Base-by-base conservation (phyloP, 2,329 filamentous ascomycete species). In the Penicillium janthinellum region DNA sequence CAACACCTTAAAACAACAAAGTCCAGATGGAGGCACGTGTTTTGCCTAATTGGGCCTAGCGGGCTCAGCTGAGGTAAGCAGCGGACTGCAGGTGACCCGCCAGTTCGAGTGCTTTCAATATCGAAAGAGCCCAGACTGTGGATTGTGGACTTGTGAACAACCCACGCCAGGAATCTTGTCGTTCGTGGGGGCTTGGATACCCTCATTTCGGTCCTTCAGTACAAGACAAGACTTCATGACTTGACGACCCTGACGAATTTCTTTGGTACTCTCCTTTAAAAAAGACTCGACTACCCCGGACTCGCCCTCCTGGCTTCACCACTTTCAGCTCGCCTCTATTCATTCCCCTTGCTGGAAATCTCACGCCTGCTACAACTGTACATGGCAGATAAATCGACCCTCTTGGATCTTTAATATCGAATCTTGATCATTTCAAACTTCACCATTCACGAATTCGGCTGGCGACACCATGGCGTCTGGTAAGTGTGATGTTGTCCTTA, bases 191-290 rank as follows among this genome's bases (percentile, higher is more conserved):
- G 28, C 34, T 39, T 52, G 34, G 22, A 28, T 35, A 17, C 57
- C 58, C 59, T 58, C 64, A 54, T 58, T 66, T 65, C 59, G 54
- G 51, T 65, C 61, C 62, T 66, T 65, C 58, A 59, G 54, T 63
- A 44, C 54, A 59, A 54, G 37, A 58, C 39, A 41, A 39, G 44
- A 49, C 61, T 70, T 75, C 67, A 77, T 71, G 75, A 77, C 67
- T 75, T 77, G 72, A 77, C 70, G 75, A 77, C 67, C 69, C 65
- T 73, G 69, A 77, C 73, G 74, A 75, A 72, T 76, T 69, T 74
- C 69, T 69, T 73, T 69, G 70, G 62, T 72, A 69, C 66, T 71
- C 70, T 72, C 65, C 61, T 60, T 70, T 25, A n/a, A 37, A 22
- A 22, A 63, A 60, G 55, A 55, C 59, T 59, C 57, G 61, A 58